Evolutionary conservation across 768 basidiomycete genomes (phyloP).

Genomic region (Russula lepida): DNA sequence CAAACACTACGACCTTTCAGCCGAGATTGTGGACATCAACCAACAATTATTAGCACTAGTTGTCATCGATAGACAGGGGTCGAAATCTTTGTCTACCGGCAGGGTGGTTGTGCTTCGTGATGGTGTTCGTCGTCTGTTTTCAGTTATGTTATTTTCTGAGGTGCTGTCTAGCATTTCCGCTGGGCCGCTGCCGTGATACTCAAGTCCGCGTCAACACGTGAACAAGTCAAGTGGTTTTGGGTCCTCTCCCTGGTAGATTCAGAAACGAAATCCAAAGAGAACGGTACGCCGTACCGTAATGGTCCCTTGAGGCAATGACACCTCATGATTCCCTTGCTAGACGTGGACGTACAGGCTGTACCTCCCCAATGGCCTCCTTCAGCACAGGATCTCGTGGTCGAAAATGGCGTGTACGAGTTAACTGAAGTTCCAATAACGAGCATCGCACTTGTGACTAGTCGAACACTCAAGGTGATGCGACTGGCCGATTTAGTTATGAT

Average conservation of each 20-base stretch:
- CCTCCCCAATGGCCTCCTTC: conserved; percentile 74
- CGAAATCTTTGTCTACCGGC: conserved; percentile 60
- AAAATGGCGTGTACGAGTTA: conserved; percentile 59
- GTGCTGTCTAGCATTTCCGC: conserved; percentile 57
- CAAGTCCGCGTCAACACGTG: conserved; percentile 44
- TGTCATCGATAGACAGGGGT: conserved; percentile 49
- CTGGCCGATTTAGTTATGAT: conserved; percentile 1
- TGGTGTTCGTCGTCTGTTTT: conserved; percentile 43
- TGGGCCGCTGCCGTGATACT: conserved; percentile 64
- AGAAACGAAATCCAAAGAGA: conserved; percentile 45
- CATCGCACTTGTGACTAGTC: conserved; percentile 66
- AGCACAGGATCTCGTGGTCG: conserved; percentile 38
- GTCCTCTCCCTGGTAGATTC: conserved; percentile 65
- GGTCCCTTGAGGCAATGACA: neutral
- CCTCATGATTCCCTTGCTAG: conserved; percentile 30
- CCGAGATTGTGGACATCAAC: conserved; percentile 54
- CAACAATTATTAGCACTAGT: conserved; percentile 54
- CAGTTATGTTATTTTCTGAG: neutral
- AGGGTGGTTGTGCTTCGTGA: conserved; percentile 80
- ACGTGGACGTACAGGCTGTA: conserved; percentile 46
- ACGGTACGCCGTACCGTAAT: conserved; percentile 35
- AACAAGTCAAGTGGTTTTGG: conserved; percentile 51
- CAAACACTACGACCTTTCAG: conserved; percentile 63
- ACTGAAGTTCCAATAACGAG: conserved; percentile 57
- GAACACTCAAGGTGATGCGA: conserved; percentile 53